Conservation (phyloP, 78 protist species). For the Protostelium mycophagum region DNA sequence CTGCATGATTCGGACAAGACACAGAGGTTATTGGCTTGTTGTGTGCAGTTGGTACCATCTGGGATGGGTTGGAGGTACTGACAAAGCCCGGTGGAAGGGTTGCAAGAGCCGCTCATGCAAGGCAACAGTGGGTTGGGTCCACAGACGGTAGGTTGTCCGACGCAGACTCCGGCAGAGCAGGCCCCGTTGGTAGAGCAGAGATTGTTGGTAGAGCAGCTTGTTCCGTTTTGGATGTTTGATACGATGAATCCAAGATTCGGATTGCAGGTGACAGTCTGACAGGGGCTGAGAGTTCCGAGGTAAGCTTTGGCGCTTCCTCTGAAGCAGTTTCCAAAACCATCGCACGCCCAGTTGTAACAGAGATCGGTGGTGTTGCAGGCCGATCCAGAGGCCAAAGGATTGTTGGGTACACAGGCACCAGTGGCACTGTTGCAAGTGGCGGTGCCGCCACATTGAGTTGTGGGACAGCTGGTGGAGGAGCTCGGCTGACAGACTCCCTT, state of each 20-base stretch:
- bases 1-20: background rate
- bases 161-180: background rate
- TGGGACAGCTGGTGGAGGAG: background rate
- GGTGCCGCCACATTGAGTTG: background rate
- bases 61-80: background rate
- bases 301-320: background rate
- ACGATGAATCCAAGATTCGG: background rate
- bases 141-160: background rate
- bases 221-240: background rate
- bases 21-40: background rate
- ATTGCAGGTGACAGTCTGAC: background rate
- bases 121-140: background rate
- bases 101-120: background rate
- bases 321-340: background rate
- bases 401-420: background rate
- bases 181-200: background rate
- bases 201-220: background rate
- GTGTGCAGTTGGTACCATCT: background rate
- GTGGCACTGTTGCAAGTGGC: background rate
- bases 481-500: background rate
- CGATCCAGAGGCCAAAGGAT: background rate
- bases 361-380: background rate
- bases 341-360: background rate
- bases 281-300: background rate
- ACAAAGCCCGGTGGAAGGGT: background rate